These are phyloP conservation scores for Eucalyptus leucophloia DNA, from an alignment of 345 rosid species.

Conservation along the genomic window DNA sequence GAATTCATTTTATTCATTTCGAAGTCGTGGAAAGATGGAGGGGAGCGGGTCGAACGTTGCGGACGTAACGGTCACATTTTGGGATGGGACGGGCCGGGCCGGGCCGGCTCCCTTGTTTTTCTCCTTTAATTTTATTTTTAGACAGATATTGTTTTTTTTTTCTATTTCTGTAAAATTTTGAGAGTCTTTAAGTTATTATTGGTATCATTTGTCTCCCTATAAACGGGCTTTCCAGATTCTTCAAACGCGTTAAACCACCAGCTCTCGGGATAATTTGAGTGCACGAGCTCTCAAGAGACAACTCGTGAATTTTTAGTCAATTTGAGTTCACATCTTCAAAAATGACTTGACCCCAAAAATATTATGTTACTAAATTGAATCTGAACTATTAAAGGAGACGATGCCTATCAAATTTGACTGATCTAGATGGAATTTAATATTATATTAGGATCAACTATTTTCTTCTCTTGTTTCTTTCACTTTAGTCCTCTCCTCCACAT, in stretches of 20 bases:
- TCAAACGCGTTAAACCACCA: neutral
- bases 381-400: neutral
- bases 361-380: neutral
- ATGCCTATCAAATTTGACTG: neutral
- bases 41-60: neutral
- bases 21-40: neutral
- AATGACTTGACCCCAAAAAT: neutral
- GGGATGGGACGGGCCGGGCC: neutral
- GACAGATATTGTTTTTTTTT: neutral
- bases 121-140: neutral
- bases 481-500: too few relatives aligned
- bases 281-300: rapidly evolving
- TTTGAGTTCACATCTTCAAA: neutral
- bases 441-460: neutral
- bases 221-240: neutral
- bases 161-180: neutral
- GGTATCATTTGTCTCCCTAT: neutral
- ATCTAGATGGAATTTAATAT: neutral
- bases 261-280: neutral
- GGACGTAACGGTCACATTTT: neutral
- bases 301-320: neutral
- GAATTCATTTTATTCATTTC: neutral
- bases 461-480: neutral
- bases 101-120: neutral
- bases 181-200: neutral